Conservation (phyloP, 1,284 basidiomycete genomes). For the Schizophyllum amplum region DNA sequence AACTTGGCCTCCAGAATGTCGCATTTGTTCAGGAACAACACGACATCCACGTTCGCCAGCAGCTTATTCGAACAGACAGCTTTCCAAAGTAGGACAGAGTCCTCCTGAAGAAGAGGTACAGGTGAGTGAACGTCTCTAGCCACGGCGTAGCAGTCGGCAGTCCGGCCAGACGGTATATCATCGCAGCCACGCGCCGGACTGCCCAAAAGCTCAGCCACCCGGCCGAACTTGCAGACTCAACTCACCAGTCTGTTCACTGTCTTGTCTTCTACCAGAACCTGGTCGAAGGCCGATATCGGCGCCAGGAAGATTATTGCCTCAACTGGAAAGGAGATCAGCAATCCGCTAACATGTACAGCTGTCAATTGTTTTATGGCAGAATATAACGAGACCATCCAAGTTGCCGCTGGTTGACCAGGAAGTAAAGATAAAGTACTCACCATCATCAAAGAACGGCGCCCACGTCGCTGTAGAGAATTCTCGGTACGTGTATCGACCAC, state of each 20-base stretch:
- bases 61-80: constrained; percentile 68
- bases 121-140: background rate
- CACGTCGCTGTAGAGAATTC: constrained; percentile 41
- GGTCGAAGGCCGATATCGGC: constrained; percentile 74
- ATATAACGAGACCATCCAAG: too few species aligned
- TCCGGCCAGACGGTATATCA: too few species aligned
- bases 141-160: too few species aligned
- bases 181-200: background rate
- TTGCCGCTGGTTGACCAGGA: too few species aligned
- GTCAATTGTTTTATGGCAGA: too few species aligned
- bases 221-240: constrained; percentile 2
- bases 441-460: constrained; percentile 72
- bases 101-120: constrained; percentile 43
- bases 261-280: constrained; percentile 62
- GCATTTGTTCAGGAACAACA: constrained; percentile 77
- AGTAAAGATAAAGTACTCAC: constrained; percentile 25
- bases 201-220: background rate
- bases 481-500: constrained; percentile 3
- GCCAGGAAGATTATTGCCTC: constrained; percentile 77
- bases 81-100: constrained; percentile 76
- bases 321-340: constrained; percentile 27
- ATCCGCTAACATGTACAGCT: too few species aligned
- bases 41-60: constrained; percentile 61
- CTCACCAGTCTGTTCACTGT: constrained; percentile 62
- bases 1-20: constrained; percentile 66